Evolutionary conservation across 2,329 filamentous ascomycete genomes (phyloP).

Genomic region (Aureobasidium sp.): DNA sequence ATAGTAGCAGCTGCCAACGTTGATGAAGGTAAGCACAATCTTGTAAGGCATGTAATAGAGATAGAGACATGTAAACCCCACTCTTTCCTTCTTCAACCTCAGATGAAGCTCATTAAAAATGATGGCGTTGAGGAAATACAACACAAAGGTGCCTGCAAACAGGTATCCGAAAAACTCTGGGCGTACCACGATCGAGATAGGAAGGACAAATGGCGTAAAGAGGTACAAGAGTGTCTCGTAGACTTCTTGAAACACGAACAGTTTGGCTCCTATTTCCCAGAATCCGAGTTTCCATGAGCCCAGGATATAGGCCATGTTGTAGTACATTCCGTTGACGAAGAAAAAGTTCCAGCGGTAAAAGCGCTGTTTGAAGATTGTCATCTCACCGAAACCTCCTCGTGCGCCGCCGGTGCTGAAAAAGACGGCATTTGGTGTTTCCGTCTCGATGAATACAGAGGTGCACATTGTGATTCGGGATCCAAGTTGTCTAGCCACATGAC

Average conservation of each 20-base stretch:
- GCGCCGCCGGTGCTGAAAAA: conserved; percentile 33
- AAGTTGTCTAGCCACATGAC: conserved; percentile 37
- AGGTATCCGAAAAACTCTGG: conserved; percentile 34
- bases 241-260: conserved; percentile 42
- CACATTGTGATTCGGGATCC: conserved; percentile 42
- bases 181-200: conserved; percentile 36
- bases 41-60: conserved; percentile 40
- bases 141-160: conserved; percentile 27
- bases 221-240: conserved; percentile 41
- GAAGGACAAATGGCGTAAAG: conserved; percentile 37
- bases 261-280: conserved; percentile 42
- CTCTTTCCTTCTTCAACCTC: conserved; percentile 35
- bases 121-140: conserved; percentile 37
- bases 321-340: conserved; percentile 41
- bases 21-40: conserved; percentile 35
- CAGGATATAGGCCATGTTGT: conserved; percentile 40
- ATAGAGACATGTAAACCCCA: conserved; percentile 30
- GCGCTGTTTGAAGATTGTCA: conserved; percentile 44
- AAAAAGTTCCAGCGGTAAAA: conserved; percentile 47
- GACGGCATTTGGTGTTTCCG: conserved; percentile 38
- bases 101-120: conserved; percentile 44
- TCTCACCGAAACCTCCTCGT: conserved; percentile 43
- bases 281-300: conserved; percentile 40
- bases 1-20: conserved; percentile 30
- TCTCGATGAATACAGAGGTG: conserved; percentile 43